These are phyloP conservation scores for Chiua sp. DNA, from an alignment of 1,284 basidiomycete genomes.

Conservation along the genomic window DNA sequence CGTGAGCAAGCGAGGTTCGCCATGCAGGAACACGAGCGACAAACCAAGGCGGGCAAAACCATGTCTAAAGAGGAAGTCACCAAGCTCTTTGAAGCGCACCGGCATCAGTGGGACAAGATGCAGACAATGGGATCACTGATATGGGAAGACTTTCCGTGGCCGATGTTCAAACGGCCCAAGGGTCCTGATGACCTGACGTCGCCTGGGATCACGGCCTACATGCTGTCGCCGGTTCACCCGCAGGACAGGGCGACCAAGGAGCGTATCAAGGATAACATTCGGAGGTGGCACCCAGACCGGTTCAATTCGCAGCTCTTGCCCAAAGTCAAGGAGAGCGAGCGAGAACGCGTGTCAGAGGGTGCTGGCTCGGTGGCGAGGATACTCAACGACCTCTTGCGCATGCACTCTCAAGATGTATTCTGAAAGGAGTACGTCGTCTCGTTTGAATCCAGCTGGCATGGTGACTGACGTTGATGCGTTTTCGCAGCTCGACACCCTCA, in stretches of 20 bases:
- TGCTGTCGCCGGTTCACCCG: conserved; percentile 59
- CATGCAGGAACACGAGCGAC: conserved; percentile 46
- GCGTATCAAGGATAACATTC: conserved; percentile 63
- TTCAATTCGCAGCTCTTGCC: conserved; percentile 55
- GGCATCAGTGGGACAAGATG: conserved; percentile 60
- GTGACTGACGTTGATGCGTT: conserved; percentile 19
- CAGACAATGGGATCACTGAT: conserved; percentile 37
- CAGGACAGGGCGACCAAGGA: conserved; percentile 59
- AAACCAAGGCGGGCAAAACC: conserved; percentile 49
- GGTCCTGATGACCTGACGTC: conserved; percentile 63
- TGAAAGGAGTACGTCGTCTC: conserved; percentile 34
- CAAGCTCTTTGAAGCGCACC: conserved; percentile 59
- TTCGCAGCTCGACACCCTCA: conserved; percentile 16
- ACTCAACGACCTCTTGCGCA: conserved; percentile 58
- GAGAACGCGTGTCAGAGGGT: conserved; percentile 51
- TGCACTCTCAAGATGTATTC: conserved; percentile 32
- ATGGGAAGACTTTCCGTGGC: conserved; percentile 77
- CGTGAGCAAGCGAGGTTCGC: conserved; percentile 58
- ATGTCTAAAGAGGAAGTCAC: conserved; percentile 59
- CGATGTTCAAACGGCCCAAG: conserved; percentile 59
- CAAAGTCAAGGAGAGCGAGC: conserved; percentile 57
- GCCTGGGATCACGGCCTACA: conserved; percentile 59
- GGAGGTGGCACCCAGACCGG: conserved; percentile 60
- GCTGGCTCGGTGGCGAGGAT: conserved; percentile 55
- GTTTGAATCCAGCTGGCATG: background rate